These are phyloP conservation scores for Saturnispora dispora DNA, from an alignment of 805 yeast species.

Conservation along the genomic window DNA sequence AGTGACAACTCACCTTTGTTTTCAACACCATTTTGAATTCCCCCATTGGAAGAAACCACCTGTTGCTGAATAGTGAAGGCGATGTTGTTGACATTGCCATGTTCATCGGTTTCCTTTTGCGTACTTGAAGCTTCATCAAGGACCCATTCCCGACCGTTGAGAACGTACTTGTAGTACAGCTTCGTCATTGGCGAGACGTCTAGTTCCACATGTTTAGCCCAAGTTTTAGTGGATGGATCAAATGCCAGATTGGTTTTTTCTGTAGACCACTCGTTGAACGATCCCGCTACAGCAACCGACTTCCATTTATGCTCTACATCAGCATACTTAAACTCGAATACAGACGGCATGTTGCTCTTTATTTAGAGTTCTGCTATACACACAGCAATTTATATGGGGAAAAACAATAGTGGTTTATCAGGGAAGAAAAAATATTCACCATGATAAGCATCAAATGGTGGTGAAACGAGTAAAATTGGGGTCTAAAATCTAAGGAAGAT, in stretches of 20 bases:
- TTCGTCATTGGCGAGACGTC: conserved; percentile 7
- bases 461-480: neutral
- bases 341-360: conserved; percentile 8
- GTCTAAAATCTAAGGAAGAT: neutral
- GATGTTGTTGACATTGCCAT: conserved; percentile 23
- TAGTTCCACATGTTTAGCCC: conserved; percentile 2
- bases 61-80: conserved; percentile 9
- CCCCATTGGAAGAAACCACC: neutral
- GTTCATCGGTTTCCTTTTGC: conserved; percentile 16
- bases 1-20: neutral
- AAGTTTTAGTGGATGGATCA: conserved; percentile 6
- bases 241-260: conserved; percentile 5
- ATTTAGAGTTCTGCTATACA: neutral
- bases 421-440: neutral
- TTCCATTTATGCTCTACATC: neutral
- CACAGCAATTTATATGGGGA: conserved; percentile 1
- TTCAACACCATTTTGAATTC: neutral
- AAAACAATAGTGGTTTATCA: conserved; percentile 9
- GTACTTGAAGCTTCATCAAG: conserved; percentile 16
- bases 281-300: conserved; percentile 16
- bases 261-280: conserved; percentile 16
- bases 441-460: neutral
- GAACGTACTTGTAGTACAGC: conserved; percentile 24
- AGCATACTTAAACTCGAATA: conserved; percentile 1
- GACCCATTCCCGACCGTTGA: conserved; percentile 22